A percentile compares a stretch with the other conserved stretches of the same genome.
These are phyloP conservation scores for Dimocarpus longan DNA, from an alignment of 345 rosid genomes.

Conservation along the genomic window DNA sequence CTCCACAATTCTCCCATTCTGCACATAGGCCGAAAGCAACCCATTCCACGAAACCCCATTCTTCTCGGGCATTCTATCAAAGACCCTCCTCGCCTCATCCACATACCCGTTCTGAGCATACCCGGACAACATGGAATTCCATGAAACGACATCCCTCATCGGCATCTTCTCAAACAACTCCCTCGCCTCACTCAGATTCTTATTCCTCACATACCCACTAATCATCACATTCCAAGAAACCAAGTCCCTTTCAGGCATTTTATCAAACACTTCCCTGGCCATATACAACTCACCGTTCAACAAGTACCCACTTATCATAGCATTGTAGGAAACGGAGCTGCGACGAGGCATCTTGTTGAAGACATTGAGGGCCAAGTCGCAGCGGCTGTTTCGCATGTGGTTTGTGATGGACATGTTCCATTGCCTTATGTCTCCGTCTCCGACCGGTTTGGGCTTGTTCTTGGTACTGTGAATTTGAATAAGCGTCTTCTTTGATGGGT, in stretches of 20 bases:
- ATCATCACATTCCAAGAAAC: conserved; percentile 58
- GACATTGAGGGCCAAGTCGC: conserved; percentile 43
- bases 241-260: conserved; percentile 49
- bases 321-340: conserved; percentile 54
- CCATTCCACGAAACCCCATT: conserved; percentile 60
- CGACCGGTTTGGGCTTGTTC: conserved; percentile 7
- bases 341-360: conserved; percentile 58
- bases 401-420: conserved; percentile 54
- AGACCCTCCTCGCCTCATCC: conserved; percentile 52
- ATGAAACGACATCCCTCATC: conserved; percentile 48
- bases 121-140: conserved; percentile 56
- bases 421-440: conserved; percentile 44
- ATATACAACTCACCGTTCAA: conserved; percentile 37
- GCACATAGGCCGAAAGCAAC: conserved; percentile 59
- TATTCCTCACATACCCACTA: conserved; percentile 43
- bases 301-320: conserved; percentile 57
- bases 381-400: conserved; percentile 54
- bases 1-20: conserved; percentile 56
- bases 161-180: conserved; percentile 48
- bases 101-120: conserved; percentile 54
- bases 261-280: conserved; percentile 47
- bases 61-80: conserved; percentile 54
- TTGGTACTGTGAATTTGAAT: conserved; percentile 24
- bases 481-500: conserved; percentile 38
- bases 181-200: conserved; percentile 39